Evolutionary conservation across 345 rosid genomes (phyloP), one percentile per base, ranked within the genome.

Genomic region (Salix exigua): DNA sequence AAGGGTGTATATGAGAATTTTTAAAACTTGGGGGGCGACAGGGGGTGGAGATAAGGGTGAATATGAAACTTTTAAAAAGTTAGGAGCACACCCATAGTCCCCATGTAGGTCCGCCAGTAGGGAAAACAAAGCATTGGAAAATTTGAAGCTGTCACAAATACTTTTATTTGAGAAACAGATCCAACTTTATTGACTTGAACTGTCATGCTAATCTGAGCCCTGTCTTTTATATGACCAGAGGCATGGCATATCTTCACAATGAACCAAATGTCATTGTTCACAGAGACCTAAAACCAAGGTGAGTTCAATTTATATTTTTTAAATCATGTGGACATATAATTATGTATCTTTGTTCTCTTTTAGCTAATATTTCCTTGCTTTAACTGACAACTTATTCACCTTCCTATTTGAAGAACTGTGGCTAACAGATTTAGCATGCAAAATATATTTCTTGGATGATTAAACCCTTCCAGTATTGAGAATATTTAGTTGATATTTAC

Each of bases 231-330:
- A 72, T 78, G 65, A 72, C 44, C 92, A 96, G 99, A 83, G 99
- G 99, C 76, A 93, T 96, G 96, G 93, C 99, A 35, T 96, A 91
- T 89, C 94, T 96, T 78, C 99, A 96, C 83, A 96, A 90, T 84
- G 99, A 96, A 75, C 99, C 99, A 35, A 93, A 96, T 84, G 99
- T 96, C 80, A 91, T 96, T 71, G 83, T 96, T 83, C 99, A 96
- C 79, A 83, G 98, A 77, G 99, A 95, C 78, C 88, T 95, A 74
- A 93, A 95, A 82, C 99, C 98, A 76, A 93, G 98, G 99, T 93
- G 81, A 82, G 83, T 68, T 30, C 17, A 28, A 40, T 71, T 50
- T 31, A 31, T 76, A 73, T 38, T 73, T 31, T 33, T 37, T 30
- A 65, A 70, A 75, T 73, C 64, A 65, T 50, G 23, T 71, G 10